phyloP scores from a whole-genome alignment of 2,329 filamentous ascomycete genomes.

The Bipolaris sorokiniana region DNA sequence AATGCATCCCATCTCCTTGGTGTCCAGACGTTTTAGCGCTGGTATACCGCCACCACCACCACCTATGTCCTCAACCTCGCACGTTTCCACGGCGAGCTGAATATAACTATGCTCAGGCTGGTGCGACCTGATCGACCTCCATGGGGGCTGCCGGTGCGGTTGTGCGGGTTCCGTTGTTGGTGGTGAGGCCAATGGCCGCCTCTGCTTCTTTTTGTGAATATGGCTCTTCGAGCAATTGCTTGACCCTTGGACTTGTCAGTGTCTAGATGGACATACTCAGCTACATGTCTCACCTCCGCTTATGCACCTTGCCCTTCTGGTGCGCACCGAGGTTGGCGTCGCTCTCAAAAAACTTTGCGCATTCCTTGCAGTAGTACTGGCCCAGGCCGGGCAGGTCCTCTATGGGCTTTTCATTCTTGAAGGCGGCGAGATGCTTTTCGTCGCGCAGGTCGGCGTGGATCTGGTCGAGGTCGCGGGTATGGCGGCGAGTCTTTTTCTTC shows the following conservation, averaged over 20 bases:
- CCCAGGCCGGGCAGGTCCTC: conserved; percentile 91
- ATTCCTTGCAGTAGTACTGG: conserved; percentile 86
- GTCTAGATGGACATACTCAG: background rate
- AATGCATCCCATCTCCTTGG: conserved; percentile 32
- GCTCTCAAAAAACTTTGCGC: conserved; percentile 94
- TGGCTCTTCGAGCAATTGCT: conserved; percentile 80
- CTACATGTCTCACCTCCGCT: conserved; percentile 69
- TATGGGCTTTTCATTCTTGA: conserved; percentile 75
- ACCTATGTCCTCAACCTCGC: no score
- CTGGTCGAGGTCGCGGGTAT: conserved; percentile 85
- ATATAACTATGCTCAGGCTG: conserved; percentile 12
- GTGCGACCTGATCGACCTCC: conserved; percentile 41
- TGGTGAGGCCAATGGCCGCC: conserved; percentile 74
- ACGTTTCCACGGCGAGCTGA: no score
- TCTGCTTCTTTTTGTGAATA: conserved; percentile 88
- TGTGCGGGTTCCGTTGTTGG: conserved; percentile 66
- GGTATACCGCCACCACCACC: no score
- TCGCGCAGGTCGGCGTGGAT: conserved; percentile 81
- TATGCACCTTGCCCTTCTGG: conserved; percentile 88
- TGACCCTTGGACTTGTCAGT: conserved; percentile 64
- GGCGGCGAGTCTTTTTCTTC: conserved; percentile 56
- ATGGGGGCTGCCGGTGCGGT: conserved; percentile 37
- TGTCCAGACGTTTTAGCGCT: background rate
- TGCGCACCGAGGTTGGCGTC: conserved; percentile 78
- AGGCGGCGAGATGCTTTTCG: conserved; percentile 78